A percentile compares a stretch with the other conserved stretches of the same genome.
Conservation (phyloP, 2,329 filamentous ascomycete genomes). For the Gyromitra esculenta region DNA sequence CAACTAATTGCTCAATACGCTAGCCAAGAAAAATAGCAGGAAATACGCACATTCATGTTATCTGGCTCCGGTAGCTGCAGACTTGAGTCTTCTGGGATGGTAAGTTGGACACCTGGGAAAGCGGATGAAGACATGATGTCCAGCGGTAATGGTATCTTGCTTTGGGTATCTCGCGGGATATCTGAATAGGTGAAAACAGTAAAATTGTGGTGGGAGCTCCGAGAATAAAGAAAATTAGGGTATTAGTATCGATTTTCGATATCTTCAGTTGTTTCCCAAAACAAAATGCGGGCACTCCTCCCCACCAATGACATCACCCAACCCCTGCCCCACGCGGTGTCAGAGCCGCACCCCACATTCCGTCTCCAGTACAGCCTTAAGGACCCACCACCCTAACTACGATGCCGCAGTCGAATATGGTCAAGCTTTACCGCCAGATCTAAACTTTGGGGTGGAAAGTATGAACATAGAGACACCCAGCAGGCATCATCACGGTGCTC, state of each 20-base stretch:
- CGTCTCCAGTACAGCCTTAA: background rate
- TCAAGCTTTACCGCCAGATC: too few relatives aligned
- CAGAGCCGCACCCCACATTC: background rate
- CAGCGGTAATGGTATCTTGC: background rate
- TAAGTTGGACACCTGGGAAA: constrained; percentile 15
- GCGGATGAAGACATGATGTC: constrained; percentile 28
- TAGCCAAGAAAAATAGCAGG: too few relatives aligned
- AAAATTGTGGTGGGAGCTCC: background rate
- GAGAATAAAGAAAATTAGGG: background rate
- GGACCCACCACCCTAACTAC: background rate
- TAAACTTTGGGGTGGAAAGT: too few relatives aligned
- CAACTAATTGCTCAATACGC: background rate
- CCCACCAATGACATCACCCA: constrained; percentile 12
- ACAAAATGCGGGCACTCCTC: constrained; percentile 2
- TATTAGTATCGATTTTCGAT: background rate
- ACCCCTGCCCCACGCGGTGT: background rate
- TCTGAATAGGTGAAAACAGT: background rate
- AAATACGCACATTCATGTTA: constrained; percentile 15
- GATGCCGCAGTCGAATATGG: too few relatives aligned
- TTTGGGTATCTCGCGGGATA: constrained; percentile 7
- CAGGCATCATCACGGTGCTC: too few relatives aligned
- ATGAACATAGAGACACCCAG: too few relatives aligned
- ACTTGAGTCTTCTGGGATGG: constrained; percentile 37
- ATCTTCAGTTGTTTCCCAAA: background rate
- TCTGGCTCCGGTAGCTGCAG: constrained; percentile 18